These are phyloP conservation scores for Phytophthora ramorum DNA, from an alignment of 352 stramenopile genomes.

Conservation along the genomic window DNA sequence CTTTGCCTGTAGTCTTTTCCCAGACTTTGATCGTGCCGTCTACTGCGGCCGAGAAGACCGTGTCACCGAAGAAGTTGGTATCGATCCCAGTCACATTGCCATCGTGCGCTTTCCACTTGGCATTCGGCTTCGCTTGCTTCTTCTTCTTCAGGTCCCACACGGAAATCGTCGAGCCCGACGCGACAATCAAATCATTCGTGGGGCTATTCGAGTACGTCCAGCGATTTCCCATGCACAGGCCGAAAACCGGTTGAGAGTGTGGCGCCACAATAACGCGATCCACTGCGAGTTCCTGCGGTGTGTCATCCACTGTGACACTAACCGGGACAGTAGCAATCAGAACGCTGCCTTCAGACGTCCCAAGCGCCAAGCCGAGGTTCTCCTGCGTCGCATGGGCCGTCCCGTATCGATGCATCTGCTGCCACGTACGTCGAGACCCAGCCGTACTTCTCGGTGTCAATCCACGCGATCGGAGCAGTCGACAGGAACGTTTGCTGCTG, in stretches of 20 bases:
- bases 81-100: conserved; percentile 74
- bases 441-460: conserved; percentile 76
- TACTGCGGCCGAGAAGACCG: conserved; percentile 63
- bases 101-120: conserved; percentile 71
- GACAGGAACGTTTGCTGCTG: conserved; percentile 42
- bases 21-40: conserved; percentile 75
- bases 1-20: conserved; percentile 50
- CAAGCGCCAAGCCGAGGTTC: conserved; percentile 54
- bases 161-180: conserved; percentile 69
- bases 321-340: conserved; percentile 56
- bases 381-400: conserved; percentile 17
- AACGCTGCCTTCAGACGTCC: conserved; percentile 69
- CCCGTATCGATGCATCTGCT: conserved; percentile 56
- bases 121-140: conserved; percentile 30
- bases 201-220: conserved; percentile 63
- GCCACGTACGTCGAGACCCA: conserved; percentile 76
- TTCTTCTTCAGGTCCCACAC: conserved; percentile 78
- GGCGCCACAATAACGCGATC: conserved; percentile 62
- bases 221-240: conserved; percentile 53
- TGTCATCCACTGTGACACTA: conserved; percentile 14
- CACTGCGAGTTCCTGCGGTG: conserved; percentile 30
- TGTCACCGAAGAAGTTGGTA: conserved; percentile 69
- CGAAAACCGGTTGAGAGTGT: conserved; percentile 70
- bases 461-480: conserved; percentile 51
- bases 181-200: conserved; percentile 63